These are phyloP conservation scores for Torulaspora maleeae DNA, from an alignment of 805 yeast genomes.

Conservation along the genomic window DNA sequence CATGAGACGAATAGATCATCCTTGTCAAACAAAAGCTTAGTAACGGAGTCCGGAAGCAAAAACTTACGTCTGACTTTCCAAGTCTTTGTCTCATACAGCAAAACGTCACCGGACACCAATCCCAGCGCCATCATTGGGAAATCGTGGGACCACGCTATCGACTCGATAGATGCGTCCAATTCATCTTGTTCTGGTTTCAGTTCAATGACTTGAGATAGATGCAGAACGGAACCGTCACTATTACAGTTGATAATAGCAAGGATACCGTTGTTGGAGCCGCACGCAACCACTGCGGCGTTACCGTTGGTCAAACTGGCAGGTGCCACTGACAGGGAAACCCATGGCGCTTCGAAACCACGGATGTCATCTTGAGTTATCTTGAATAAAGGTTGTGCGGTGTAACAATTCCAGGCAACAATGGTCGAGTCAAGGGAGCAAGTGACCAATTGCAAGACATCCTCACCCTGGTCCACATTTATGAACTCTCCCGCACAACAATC, in stretches of 20 bases:
- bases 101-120: constrained; percentile 80
- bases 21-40: constrained; percentile 64
- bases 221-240: constrained; percentile 61
- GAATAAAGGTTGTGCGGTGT: constrained; percentile 64
- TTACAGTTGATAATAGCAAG: constrained; percentile 72
- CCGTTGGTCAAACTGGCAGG: constrained; percentile 40
- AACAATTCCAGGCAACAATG: constrained; percentile 86
- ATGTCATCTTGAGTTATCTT: constrained; percentile 61
- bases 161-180: constrained; percentile 66
- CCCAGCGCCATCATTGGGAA: constrained; percentile 77
- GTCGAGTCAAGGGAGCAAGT: constrained; percentile 83
- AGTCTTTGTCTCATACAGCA: constrained; percentile 73
- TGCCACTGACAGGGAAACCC: constrained; percentile 64
- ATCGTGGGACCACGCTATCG: constrained; percentile 71
- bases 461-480: constrained; percentile 50
- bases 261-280: constrained; percentile 86
- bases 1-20: constrained; percentile 62
- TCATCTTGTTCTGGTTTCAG: constrained; percentile 52
- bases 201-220: constrained; percentile 60
- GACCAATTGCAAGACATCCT: constrained; percentile 59
- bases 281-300: constrained; percentile 55
- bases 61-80: constrained; percentile 81
- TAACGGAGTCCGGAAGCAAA: constrained; percentile 73
- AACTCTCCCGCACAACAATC: constrained; percentile 81
- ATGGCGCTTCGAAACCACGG: constrained; percentile 74